These are phyloP conservation scores for Dioscorea cayenensis DNA, from an alignment of 116 monocot species.

Conservation along the genomic window DNA sequence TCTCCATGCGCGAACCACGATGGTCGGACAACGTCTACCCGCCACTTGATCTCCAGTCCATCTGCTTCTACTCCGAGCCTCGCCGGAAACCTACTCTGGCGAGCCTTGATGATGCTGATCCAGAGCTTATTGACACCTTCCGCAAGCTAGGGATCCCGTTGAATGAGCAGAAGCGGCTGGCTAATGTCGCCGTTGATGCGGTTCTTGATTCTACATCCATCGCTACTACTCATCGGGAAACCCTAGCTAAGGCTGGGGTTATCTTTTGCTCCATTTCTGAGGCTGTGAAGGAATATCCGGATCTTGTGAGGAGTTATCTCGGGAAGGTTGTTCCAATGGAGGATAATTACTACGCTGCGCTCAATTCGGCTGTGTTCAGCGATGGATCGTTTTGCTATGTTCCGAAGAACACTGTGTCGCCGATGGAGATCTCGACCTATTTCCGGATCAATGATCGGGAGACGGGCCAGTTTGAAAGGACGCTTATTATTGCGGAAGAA, in stretches of 20 bases:
- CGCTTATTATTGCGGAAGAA: constrained; percentile 80
- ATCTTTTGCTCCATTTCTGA: constrained; percentile 97
- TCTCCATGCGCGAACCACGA: constrained; percentile 28
- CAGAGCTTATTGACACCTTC: constrained; percentile 27
- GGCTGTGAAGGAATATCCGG: constrained; percentile 78
- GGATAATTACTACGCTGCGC: constrained; percentile 92
- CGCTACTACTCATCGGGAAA: constrained; percentile 82
- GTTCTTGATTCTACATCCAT: constrained; percentile 91
- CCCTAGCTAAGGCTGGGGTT: constrained; percentile 68
- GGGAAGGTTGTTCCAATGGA: constrained; percentile 75
- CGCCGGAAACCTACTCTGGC: constrained; percentile 29
- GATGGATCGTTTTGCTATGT: constrained; percentile 96
- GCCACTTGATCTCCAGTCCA: constrained; percentile 44
- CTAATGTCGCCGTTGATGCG: constrained; percentile 90
- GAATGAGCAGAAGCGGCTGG: constrained; percentile 79
- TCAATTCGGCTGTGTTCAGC: constrained; percentile 91
- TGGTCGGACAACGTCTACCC: constrained; percentile 70
- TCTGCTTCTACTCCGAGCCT: constrained; percentile 38
- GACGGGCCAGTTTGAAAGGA: constrained; percentile 92
- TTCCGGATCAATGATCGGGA: constrained; percentile 82
- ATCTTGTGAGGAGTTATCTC: constrained; percentile 63
- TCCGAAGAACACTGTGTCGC: constrained; percentile 86
- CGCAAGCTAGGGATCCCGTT: constrained; percentile 49
- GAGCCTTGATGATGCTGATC: constrained; percentile 39
- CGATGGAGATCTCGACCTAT: constrained; percentile 96